phyloP scores from a whole-genome alignment of 2,329 filamentous ascomycete genomes.

The Leptographium procerum region DNA sequence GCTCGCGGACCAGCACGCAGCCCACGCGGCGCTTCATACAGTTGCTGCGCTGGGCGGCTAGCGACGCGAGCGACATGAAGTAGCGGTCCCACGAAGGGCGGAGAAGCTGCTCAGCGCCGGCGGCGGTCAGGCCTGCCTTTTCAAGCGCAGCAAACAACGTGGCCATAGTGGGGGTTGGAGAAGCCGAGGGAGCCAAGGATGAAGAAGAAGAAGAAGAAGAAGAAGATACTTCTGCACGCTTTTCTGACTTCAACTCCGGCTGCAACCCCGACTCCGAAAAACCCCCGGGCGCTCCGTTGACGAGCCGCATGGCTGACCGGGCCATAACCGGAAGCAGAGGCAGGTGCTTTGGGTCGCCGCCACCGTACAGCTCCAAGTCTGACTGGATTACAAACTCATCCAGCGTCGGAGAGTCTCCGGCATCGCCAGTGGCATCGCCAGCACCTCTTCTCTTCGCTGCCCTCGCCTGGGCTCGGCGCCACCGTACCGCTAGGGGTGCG shows the following conservation, averaged over 20 bases:
- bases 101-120: slow-evolving; percentile 48
- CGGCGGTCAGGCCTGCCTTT: slow-evolving; percentile 64
- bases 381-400: slow-evolving; percentile 45
- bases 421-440: neutral
- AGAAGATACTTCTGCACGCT: too few species aligned
- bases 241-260: neutral
- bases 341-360: slow-evolving; percentile 20
- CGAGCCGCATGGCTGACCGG: slow-evolving; percentile 69
- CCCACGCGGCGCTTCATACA: slow-evolving; percentile 98
- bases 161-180: neutral
- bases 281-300: slow-evolving; percentile 48
- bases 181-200: neutral
- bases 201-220: neutral
- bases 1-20: slow-evolving; percentile 78
- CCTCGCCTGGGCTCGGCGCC: slow-evolving; percentile 55
- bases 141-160: slow-evolving; percentile 61
- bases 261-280: neutral
- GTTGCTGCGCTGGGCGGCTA: slow-evolving; percentile 83
- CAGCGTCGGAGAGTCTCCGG: slow-evolving; percentile 19
- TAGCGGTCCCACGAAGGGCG: slow-evolving; percentile 93
- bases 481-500: slow-evolving; percentile 74
- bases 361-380: slow-evolving; percentile 67
- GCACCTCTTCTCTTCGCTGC: slow-evolving; percentile 8
- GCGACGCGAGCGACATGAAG: slow-evolving; percentile 92
- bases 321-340: slow-evolving; percentile 70